phyloP scores from a whole-genome alignment of 2,329 filamentous ascomycete genomes.

The Diaporthe helianthi region DNA sequence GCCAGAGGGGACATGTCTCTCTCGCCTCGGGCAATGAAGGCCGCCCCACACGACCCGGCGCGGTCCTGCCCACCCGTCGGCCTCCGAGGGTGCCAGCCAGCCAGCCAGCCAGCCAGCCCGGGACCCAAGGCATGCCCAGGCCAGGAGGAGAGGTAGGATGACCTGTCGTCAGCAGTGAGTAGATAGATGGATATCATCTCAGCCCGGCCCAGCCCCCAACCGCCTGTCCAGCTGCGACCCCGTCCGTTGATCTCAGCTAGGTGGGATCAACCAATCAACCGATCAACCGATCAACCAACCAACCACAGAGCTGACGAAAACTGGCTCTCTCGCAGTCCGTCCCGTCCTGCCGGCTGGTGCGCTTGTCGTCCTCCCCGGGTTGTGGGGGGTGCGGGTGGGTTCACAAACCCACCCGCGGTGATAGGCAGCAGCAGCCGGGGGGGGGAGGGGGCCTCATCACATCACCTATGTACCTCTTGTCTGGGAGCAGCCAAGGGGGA shows the following conservation, averaged over 20 bases:
- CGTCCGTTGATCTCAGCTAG: background rate
- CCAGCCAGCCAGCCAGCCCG: no score
- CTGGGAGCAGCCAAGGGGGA: no score
- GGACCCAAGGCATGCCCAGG: background rate
- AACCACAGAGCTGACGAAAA: slow-evolving; percentile 14
- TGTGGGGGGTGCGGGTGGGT: slow-evolving; percentile 10
- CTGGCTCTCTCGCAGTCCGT: background rate
- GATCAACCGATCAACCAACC: background rate
- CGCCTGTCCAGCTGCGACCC: background rate
- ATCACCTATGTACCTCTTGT: no score
- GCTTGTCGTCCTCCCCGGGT: background rate
- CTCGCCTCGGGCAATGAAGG: slow-evolving; percentile 2
- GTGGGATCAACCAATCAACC: no score
- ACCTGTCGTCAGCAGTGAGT: background rate
- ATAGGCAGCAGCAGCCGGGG: no score
- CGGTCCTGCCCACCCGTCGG: background rate
- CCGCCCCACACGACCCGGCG: slow-evolving; percentile 3
- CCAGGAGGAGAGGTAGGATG: background rate
- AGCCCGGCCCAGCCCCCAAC: background rate
- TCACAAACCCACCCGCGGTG: background rate
- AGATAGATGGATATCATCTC: background rate
- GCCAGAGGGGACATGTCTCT: background rate
- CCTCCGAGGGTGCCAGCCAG: background rate
- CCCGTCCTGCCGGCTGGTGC: background rate
- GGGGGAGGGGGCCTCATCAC: no score